A percentile compares a stretch with the other conserved stretches of the same genome.
phyloP scores from a whole-genome alignment of 352 stramenopile genomes.

The Phytophthora podocarpi region DNA sequence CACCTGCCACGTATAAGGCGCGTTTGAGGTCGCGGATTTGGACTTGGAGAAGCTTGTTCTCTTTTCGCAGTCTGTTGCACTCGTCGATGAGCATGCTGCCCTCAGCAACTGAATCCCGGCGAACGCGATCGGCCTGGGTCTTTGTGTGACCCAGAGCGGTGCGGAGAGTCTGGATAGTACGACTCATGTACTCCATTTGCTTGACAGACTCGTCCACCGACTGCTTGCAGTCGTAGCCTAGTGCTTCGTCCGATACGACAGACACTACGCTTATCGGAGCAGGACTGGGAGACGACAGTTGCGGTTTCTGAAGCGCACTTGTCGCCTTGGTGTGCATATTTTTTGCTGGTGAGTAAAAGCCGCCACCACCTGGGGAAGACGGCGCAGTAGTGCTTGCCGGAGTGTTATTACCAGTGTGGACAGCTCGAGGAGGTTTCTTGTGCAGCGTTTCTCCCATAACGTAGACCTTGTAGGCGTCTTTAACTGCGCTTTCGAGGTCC shows the following conservation, averaged over 20 bases:
- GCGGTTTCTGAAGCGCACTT: constrained; percentile 14
- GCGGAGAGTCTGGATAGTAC: constrained; percentile 68
- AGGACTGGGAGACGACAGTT: background rate
- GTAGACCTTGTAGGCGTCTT: constrained; percentile 78
- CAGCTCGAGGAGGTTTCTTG: constrained; percentile 58
- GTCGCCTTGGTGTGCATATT: background rate
- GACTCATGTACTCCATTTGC: constrained; percentile 85
- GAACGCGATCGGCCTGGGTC: constrained; percentile 62
- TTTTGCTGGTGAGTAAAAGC: constrained; percentile 34
- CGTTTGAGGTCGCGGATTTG: constrained; percentile 72
- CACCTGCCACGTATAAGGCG: constrained; percentile 8
- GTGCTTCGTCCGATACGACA: constrained; percentile 43
- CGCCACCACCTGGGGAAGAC: constrained; percentile 21
- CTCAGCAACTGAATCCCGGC: constrained; percentile 77
- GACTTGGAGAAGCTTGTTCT: constrained; percentile 70
- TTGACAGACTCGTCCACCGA: constrained; percentile 76
- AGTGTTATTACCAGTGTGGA: constrained; percentile 5
- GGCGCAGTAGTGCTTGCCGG: constrained; percentile 3
- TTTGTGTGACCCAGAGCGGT: constrained; percentile 74
- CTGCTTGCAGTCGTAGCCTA: constrained; percentile 80
- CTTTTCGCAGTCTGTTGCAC: constrained; percentile 77
- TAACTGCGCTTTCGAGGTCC: constrained; percentile 79
- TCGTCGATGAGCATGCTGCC: constrained; percentile 82
- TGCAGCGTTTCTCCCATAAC: constrained; percentile 72
- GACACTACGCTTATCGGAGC: background rate